A percentile compares a stretch with the other conserved stretches of the same genome.
Conservation (phyloP, 768 basidiomycete genomes). For the Tricholoma saponaceum region DNA sequence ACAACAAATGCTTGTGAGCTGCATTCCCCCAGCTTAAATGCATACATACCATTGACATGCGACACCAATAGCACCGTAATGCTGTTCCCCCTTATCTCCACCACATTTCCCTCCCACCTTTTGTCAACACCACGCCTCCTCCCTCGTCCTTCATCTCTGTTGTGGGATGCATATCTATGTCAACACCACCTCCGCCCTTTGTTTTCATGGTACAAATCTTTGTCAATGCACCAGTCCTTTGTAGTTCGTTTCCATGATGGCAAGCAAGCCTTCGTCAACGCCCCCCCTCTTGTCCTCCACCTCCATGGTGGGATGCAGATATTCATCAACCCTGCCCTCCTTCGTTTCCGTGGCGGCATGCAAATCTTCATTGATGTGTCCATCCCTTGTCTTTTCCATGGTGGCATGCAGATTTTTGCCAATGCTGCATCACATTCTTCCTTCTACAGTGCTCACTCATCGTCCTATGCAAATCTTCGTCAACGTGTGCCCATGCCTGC, state of each 20-base stretch:
- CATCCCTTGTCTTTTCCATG: background rate
- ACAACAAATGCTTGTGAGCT: background rate
- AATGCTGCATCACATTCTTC: background rate
- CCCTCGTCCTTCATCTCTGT: background rate
- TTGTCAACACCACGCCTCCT: background rate
- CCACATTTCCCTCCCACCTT: background rate
- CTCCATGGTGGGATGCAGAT: background rate
- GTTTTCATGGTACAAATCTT: background rate
- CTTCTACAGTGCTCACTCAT: background rate
- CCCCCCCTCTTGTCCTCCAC: background rate
- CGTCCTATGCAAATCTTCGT: background rate
- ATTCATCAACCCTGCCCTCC: background rate
- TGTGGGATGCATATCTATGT: background rate
- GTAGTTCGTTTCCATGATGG: background rate
- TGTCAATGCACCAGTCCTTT: background rate
- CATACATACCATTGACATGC: background rate
- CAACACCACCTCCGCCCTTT: background rate
- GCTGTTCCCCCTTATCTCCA: background rate
- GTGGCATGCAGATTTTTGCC: background rate
- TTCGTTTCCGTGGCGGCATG: background rate
- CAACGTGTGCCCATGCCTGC: background rate
- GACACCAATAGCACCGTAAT: slow-evolving; percentile 10
- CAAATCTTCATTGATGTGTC: background rate
- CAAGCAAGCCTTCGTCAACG: background rate
- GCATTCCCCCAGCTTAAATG: background rate